A percentile compares a stretch with the other conserved stretches of the same genome.
phyloP scores from a whole-genome alignment of 2,329 filamentous ascomycete species.

The Colletotrichum costaricense region DNA sequence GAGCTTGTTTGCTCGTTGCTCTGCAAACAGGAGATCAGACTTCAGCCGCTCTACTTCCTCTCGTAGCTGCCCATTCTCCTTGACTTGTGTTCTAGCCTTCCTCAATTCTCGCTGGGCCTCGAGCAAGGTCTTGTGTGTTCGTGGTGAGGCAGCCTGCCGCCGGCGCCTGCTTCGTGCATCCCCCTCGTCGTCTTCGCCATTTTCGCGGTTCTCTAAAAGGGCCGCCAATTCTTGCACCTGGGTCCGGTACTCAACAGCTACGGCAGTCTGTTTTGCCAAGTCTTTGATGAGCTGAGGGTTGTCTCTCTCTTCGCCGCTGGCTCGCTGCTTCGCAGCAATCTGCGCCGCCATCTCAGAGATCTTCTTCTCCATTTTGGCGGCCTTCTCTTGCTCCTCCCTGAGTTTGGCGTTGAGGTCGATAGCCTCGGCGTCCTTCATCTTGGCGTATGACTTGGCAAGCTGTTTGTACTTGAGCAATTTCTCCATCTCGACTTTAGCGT shows the following conservation, averaged over 20 bases:
- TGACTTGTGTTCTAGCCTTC: slow-evolving; percentile 64
- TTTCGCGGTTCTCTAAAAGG: slow-evolving; percentile 54
- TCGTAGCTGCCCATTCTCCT: slow-evolving; percentile 62
- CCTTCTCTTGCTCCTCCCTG: slow-evolving; percentile 74
- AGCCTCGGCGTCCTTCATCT: slow-evolving; percentile 80
- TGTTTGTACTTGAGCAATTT: slow-evolving; percentile 84
- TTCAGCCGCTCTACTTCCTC: slow-evolving; percentile 66
- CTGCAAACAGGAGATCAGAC: slow-evolving; percentile 58
- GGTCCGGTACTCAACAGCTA: slow-evolving; percentile 67
- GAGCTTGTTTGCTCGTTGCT: slow-evolving; percentile 54
- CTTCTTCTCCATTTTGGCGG: slow-evolving; percentile 71
- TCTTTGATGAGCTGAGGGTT: slow-evolving; percentile 62
- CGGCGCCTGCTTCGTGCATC: slow-evolving; percentile 47
- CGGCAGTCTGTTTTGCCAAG: slow-evolving; percentile 66
- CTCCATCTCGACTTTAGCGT: slow-evolving; percentile 79
- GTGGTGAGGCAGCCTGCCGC: slow-evolving; percentile 57
- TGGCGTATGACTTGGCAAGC: slow-evolving; percentile 81
- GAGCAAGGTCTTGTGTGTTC: slow-evolving; percentile 61
- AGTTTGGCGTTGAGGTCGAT: slow-evolving; percentile 74
- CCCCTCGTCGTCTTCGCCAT: slow-evolving; percentile 48
- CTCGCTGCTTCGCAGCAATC: slow-evolving; percentile 52
- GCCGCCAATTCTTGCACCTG: slow-evolving; percentile 70
- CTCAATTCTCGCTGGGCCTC: slow-evolving; percentile 67
- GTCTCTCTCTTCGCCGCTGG: slow-evolving; percentile 54
- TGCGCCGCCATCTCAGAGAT: slow-evolving; percentile 70